Percentiles rank a stretch among this genome's conserved stretches.
Evolutionary conservation across 2,329 filamentous ascomycete genomes (phyloP).

Genomic region (Cryphonectria nitschkei): DNA sequence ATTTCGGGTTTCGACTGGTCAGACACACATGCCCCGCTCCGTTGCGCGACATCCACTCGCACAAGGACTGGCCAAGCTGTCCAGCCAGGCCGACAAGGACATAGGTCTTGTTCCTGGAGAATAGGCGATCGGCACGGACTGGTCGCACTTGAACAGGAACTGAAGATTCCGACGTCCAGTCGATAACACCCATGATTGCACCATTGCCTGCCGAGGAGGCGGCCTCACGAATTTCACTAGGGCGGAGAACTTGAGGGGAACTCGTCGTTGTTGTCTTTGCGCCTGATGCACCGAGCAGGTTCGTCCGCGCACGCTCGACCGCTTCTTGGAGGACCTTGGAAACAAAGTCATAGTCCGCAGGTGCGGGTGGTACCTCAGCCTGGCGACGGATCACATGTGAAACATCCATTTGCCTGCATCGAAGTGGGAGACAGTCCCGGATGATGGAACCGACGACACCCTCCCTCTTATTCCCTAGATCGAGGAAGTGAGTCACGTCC

Average conservation of each 20-base stretch:
- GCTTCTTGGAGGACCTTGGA: background rate
- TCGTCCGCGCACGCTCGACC: background rate
- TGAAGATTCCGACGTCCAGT: background rate
- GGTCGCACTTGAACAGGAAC: slow-evolving; percentile 2
- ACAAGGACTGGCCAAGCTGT: slow-evolving; percentile 42
- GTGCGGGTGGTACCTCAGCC: background rate
- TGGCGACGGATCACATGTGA: background rate
- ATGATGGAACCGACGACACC: background rate
- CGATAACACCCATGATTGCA: background rate
- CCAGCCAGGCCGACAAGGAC: slow-evolving; percentile 40
- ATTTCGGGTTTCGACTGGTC: slow-evolving; percentile 43
- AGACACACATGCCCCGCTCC: slow-evolving; percentile 45
- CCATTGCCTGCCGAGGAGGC: background rate
- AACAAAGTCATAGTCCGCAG: background rate
- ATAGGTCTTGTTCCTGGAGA: slow-evolving; percentile 39
- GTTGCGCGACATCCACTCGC: slow-evolving; percentile 43
- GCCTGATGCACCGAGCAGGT: background rate
- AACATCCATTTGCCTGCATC: background rate
- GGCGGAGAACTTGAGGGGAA: background rate
- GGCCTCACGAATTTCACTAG: background rate
- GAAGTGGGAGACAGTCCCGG: background rate
- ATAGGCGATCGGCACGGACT: slow-evolving; percentile 20
- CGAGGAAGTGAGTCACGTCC: background rate
- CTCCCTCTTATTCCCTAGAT: background rate
- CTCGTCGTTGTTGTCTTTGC: background rate